Base-by-base conservation (phyloP, 169 alveolate species). In the Plasmodium berghei region DNA sequence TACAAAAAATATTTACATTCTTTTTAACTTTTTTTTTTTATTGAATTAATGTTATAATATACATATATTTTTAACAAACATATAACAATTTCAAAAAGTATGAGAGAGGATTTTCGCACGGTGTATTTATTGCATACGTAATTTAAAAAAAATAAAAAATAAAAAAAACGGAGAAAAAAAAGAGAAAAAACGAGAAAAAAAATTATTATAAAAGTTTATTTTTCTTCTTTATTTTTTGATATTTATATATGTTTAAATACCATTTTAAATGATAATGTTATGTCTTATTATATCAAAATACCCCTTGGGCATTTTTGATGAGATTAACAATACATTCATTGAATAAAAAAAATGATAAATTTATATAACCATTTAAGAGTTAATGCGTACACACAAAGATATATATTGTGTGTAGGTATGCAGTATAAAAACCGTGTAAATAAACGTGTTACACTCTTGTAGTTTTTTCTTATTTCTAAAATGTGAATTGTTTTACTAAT, bases 231-330 rank as follows among this genome's bases (percentile, higher is more conserved):
- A 62, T 63, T 62, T 55, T 56, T 55, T 54, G 34, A 66, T 69
- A 74, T 48, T 48, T 62, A 48, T 49, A 74, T 46, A 74, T 62
- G 26, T 56, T 62, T 49, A 74, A 14, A 28, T 49, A 24, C 5
- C 75, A 62, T 74, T 62, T 56, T 74, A 46, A 74, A 74, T 61
- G 49, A 42, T 69, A 42, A 63, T 28, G 45, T 61, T 74, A 63
- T 74, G 88, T 74, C 88, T 74, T 74, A 73, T 62, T 56, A 63
- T 49, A 62, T 74, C 66, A 74, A 74, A 74, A 74, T 62, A 56
- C 62, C 62, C 42, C 42, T 61, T 64, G 28, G 63, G 61, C 62
- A 52, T 67, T 80, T 80, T 80, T 80, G 71, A 52, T 64, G 56
- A 80, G 46, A 63, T 52, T 24, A 49, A 49, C 24, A 58, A 24